phyloP scores from a whole-genome alignment of 2,329 filamentous ascomycete genomes.

The Colletotrichum sp. region DNA sequence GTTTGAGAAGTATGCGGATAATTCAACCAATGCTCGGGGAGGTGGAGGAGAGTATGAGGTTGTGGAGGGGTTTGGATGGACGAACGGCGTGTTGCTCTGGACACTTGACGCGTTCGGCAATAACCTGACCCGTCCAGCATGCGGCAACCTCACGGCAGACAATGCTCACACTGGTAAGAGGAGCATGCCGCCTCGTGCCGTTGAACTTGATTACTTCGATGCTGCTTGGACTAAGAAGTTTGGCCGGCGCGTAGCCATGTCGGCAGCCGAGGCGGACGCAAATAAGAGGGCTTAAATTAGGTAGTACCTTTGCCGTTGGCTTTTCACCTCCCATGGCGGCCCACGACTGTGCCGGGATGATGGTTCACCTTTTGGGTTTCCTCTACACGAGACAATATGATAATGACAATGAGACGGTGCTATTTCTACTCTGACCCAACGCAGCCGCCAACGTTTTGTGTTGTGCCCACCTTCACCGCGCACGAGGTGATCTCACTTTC shows the following conservation, averaged over 20 bases:
- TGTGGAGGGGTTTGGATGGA: conserved; percentile 75
- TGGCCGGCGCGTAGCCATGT: conserved; percentile 25
- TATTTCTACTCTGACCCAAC: not conserved
- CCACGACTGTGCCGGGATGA: not conserved
- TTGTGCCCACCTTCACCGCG: not conserved
- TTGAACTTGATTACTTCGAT: conserved; percentile 52
- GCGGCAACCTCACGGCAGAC: conserved; percentile 53
- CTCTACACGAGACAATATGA: not conserved
- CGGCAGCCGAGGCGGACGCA: not conserved
- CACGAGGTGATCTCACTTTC: not conserved
- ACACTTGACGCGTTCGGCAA: conserved; percentile 65
- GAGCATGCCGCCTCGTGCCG: conserved; percentile 38
- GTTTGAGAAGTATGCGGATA: conserved; percentile 73
- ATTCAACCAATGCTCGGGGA: conserved; percentile 64
- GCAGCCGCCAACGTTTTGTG: not conserved
- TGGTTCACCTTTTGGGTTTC: not conserved
- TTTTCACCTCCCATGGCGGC: not conserved
- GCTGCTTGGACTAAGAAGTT: conserved; percentile 55
- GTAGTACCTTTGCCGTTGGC: too few relatives aligned
- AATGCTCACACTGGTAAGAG: conserved; percentile 36
- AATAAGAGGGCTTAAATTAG: not conserved
- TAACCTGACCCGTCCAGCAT: conserved; percentile 59
- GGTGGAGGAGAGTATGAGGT: conserved; percentile 73
- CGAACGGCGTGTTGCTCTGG: conserved; percentile 73
- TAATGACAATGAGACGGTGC: not conserved